Base-by-base conservation (phyloP, 2,329 filamentous ascomycete species). In the Hypoxylon sp. region DNA sequence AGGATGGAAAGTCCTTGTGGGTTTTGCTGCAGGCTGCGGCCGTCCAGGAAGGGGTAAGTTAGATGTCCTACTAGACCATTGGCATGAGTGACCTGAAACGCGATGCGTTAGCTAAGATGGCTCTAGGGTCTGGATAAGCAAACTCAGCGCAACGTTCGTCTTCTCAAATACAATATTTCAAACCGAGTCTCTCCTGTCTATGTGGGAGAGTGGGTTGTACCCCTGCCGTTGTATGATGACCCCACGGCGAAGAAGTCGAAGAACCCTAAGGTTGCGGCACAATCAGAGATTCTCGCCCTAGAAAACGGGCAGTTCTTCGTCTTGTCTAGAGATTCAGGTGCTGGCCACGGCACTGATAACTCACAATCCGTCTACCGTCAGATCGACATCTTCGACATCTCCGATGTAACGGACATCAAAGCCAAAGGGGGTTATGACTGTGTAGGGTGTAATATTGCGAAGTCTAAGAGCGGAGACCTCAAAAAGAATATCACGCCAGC, bases 221-320 rank as follows among this genome's bases (percentile, higher is more conserved):
- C 87, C 3, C 82, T 94, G 11, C 90, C 91, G 1, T 79, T 86
- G 2, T 90, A 86, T 73, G 77, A 79, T 3, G 84, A 88, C 72
- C 83, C 83, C 6, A 82, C 80, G 11, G 81, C 82, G 58, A 85
- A 85, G 50, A 80, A 83, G 14, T 83, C 83, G 17, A 76, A 77
- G 61, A 81, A 77, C 29, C 74, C 74, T n/a, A 76, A 83, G 60
- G 85, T 88, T 1, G 90, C 91, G 1, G 87, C 87, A 0, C 90
- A 93, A 78, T 91, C 88, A 1, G 91, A 93, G 76, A 86, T 94
- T 33, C 88, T 90, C 74, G 88, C 87, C 68, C 81, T 93, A 47
- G 86, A 85, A 2, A 82, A 85, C 6, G 86, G 85, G 0, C 89
- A 92, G 72, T 92, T 93, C 79, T 82, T 93, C 8, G 81, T 93